Percentiles rank a stretch among this genome's conserved stretches.
phyloP scores from a whole-genome alignment of 2,329 filamentous ascomycete species.

The Clonostachys solani region DNA sequence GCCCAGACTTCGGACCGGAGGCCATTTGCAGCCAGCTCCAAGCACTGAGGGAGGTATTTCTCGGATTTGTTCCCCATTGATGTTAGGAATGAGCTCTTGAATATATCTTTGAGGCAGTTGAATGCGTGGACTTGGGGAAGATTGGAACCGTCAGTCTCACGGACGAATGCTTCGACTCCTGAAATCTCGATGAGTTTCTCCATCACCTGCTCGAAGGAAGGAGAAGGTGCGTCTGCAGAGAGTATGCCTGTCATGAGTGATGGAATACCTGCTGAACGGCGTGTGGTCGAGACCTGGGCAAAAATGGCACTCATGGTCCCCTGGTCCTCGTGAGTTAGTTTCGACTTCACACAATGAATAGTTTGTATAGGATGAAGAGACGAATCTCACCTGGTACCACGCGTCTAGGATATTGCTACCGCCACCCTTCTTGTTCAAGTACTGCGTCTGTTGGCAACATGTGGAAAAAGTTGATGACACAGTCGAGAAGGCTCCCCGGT shows the following conservation, averaged over 20 bases:
- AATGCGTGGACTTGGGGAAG: slow-evolving; percentile 91
- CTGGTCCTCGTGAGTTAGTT: slow-evolving; percentile 26
- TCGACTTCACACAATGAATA: not conserved
- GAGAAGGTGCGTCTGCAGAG: slow-evolving; percentile 54
- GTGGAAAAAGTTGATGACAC: slow-evolving; percentile 83
- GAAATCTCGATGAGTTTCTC: slow-evolving; percentile 57
- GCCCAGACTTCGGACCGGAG: slow-evolving; percentile 86
- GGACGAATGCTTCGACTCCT: slow-evolving; percentile 42
- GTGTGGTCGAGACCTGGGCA: slow-evolving; percentile 75
- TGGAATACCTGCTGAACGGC: slow-evolving; percentile 88
- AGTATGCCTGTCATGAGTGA: slow-evolving; percentile 81
- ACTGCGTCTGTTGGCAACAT: slow-evolving; percentile 66
- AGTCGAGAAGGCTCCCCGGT: slow-evolving; percentile 89
- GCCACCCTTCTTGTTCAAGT: slow-evolving; percentile 25
- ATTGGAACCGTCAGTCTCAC: slow-evolving; percentile 58
- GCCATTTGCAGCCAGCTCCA: slow-evolving; percentile 76
- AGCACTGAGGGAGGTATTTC: slow-evolving; percentile 64
- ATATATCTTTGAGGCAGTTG: slow-evolving; percentile 90
- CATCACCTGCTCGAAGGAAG: slow-evolving; percentile 64
- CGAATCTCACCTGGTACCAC: slow-evolving; percentile 64
- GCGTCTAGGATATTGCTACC: slow-evolving; percentile 45
- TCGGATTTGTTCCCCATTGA: slow-evolving; percentile 71
- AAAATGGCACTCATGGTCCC: slow-evolving; percentile 67
- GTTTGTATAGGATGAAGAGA: not conserved
- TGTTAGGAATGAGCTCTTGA: slow-evolving; percentile 75